Conservation (phyloP, 2,329 filamentous ascomycete genomes). For the Cladosporium halotolerans region DNA sequence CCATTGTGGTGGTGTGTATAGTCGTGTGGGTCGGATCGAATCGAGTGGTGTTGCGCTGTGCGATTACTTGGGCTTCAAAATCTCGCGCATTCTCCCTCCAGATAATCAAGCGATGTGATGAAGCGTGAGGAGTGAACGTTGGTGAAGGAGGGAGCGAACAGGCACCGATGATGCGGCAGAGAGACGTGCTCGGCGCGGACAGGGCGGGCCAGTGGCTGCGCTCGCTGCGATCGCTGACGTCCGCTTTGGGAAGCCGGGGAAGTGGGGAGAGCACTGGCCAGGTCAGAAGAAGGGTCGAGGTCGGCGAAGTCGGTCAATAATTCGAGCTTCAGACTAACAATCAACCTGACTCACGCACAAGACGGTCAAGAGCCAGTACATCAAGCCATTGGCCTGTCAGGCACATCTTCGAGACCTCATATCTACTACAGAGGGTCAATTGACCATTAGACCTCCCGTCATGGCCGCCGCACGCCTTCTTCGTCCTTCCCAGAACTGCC, state of each 20-base stretch:
- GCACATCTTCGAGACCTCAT: neutral
- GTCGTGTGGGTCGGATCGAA: neutral
- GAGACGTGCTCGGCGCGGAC: no score
- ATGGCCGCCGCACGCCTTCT: slow-evolving; percentile 22
- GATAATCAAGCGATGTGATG: neutral
- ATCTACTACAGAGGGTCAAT: neutral
- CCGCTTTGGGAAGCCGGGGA: no score
- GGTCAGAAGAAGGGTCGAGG: no score
- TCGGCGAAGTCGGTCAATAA: no score
- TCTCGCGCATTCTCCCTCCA: neutral
- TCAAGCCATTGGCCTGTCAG: neutral
- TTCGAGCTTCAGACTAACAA: neutral
- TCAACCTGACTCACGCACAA: neutral
- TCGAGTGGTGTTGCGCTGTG: neutral
- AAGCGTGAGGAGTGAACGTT: no score
- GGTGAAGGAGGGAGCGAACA: neutral
- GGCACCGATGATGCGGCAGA: neutral
- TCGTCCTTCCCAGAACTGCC: slow-evolving; percentile 17
- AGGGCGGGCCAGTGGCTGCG: no score
- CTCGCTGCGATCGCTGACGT: no score
- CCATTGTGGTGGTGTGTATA: neutral
- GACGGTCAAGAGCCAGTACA: neutral
- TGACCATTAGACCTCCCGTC: neutral
- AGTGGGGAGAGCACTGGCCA: no score
- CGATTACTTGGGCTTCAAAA: neutral